phyloP scores from a whole-genome alignment of 225 moss, liverwort and hornwort species.

The Straminergon stramineum region DNA sequence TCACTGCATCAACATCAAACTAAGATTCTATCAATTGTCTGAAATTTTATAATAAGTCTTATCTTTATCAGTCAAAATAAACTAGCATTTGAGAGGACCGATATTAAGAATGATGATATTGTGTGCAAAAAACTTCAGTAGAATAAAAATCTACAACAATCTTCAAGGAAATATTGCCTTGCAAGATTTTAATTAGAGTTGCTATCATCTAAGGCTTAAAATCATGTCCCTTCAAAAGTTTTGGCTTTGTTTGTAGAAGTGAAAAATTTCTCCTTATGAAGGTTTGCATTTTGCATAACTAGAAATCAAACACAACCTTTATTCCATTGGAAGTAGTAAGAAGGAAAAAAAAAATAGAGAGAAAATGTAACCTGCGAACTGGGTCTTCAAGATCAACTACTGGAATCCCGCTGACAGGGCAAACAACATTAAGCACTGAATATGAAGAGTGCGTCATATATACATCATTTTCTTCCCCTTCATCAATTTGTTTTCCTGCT shows the following conservation, averaged over 20 bases:
- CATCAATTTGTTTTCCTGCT: slow-evolving; percentile 25
- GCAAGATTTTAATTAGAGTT: not conserved
- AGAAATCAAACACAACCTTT: not conserved
- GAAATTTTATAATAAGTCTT: not conserved
- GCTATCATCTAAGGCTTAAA: not conserved
- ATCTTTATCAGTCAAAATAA: not conserved
- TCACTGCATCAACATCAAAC: slow-evolving; percentile 9
- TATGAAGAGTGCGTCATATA: slow-evolving; percentile 20
- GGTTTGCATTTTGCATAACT: not conserved
- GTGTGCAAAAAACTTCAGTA: not conserved
- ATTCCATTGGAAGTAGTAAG: not conserved
- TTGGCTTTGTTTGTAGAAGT: not conserved
- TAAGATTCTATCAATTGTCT: not conserved
- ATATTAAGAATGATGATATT: not conserved
- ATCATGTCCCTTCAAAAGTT: not conserved
- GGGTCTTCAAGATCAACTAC: slow-evolving; percentile 34
- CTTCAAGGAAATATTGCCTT: not conserved
- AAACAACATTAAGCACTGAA: slow-evolving; percentile 24
- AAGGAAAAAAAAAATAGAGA: not conserved
- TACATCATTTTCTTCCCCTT: slow-evolving; percentile 1
- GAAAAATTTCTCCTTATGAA: not conserved
- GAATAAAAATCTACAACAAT: not conserved
- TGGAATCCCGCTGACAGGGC: slow-evolving; percentile 24
- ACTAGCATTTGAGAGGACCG: not conserved
- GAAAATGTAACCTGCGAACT: slow-evolving; percentile 19